Evolutionary conservation across 768 basidiomycete species (phyloP).

Genomic region (Hypholoma sublateritium): DNA sequence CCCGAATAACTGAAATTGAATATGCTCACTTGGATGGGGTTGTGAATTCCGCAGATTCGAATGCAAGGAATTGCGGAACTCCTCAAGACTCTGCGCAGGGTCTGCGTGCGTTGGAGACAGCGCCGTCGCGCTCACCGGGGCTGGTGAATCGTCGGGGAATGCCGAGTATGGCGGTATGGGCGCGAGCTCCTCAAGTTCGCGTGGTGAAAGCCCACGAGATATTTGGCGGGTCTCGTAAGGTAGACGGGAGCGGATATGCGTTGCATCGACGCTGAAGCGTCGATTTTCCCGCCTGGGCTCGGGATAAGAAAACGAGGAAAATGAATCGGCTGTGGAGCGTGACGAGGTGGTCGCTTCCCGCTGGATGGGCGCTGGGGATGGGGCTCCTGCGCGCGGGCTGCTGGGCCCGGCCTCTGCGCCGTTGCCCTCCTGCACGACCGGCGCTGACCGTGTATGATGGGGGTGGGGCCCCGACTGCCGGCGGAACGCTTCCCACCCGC

Average conservation of each 20-base stretch:
- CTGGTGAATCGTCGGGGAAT: constrained; percentile 17
- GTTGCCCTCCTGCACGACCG: background rate
- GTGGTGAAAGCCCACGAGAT: background rate
- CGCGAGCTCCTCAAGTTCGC: constrained; percentile 6
- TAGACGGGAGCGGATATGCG: constrained; percentile 30
- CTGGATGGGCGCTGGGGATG: background rate
- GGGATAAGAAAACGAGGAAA: no score
- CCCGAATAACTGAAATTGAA: background rate
- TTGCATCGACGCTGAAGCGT: constrained; percentile 35
- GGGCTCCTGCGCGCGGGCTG: background rate
- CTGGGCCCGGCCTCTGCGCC: background rate
- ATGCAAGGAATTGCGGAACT: constrained; percentile 35
- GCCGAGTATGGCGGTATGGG: constrained; percentile 40
- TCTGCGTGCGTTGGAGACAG: constrained; percentile 7
- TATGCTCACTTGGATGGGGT: constrained; percentile 5
- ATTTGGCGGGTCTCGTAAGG: constrained; percentile 21
- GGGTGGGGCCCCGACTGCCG: background rate
- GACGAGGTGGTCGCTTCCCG: constrained; percentile 1
- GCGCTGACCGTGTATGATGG: background rate
- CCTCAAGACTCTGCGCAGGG: constrained; percentile 37
- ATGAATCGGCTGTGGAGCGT: background rate
- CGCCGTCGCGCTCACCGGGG: constrained; percentile 8
- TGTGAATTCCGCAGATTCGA: constrained; percentile 21
- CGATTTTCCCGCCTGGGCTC: constrained; percentile 1
- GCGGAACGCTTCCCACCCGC: constrained; percentile 21